Conservation (phyloP, 2,329 filamentous ascomycete species). For the Xylaria sp. region DNA sequence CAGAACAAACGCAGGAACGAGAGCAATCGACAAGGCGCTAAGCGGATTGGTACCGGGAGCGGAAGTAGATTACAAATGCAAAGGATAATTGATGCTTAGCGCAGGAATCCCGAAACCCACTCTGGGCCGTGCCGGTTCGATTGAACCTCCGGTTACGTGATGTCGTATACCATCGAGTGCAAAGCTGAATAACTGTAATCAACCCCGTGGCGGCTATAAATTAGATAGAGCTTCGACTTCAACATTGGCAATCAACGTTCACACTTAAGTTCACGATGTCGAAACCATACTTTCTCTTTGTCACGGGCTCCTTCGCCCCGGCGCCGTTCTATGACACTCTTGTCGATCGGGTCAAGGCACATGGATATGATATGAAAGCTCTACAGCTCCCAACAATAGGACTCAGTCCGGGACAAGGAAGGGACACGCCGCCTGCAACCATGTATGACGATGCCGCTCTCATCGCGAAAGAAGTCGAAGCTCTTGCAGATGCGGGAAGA, state of each 20-base stretch:
- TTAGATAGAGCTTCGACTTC: not conserved
- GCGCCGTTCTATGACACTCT: slow-evolving; percentile 40
- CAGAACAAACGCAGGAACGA: not conserved
- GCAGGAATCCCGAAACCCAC: not conserved
- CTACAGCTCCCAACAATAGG: slow-evolving; percentile 38
- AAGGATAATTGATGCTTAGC: not conserved
- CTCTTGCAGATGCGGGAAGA: slow-evolving; percentile 50
- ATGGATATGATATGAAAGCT: slow-evolving; percentile 43
- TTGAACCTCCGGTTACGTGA: slow-evolving; percentile 27
- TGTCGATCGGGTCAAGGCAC: slow-evolving; percentile 27
- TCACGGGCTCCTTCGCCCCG: slow-evolving; percentile 40
- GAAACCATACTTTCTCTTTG: slow-evolving; percentile 40
- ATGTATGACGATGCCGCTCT: slow-evolving; percentile 52
- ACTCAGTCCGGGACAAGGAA: slow-evolving; percentile 18
- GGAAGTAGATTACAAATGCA: not conserved
- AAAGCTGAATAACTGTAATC: not conserved
- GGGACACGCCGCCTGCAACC: slow-evolving; percentile 35
- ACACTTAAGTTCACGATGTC: slow-evolving; percentile 34
- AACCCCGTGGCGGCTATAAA: not conserved
- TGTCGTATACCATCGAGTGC: not conserved
- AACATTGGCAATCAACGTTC: not conserved
- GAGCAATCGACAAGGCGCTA: not conserved
- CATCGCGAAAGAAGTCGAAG: slow-evolving; percentile 49
- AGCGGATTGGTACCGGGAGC: not conserved
- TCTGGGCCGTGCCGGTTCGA: not conserved